These are phyloP conservation scores for Chernovozyma sophiae-reginae DNA, from an alignment of 1,139 yeast species.

Conservation along the genomic window DNA sequence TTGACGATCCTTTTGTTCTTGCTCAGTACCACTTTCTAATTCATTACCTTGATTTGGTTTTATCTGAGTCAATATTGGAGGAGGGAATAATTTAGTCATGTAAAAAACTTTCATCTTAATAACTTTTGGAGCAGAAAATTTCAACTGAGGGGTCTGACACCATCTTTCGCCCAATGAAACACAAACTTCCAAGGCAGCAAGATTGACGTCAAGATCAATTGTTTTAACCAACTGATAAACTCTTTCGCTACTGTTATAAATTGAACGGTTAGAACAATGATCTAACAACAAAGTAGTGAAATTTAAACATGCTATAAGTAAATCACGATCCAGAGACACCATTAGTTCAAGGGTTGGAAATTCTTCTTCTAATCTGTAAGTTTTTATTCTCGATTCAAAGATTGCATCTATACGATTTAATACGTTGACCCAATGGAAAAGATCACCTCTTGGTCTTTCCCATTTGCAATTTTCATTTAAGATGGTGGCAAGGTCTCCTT, in stretches of 20 bases:
- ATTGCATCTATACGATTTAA: slow-evolving; percentile 72
- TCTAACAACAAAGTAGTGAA: slow-evolving; percentile 65
- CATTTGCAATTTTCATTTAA: slow-evolving; percentile 37
- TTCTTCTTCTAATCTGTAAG: slow-evolving; percentile 53
- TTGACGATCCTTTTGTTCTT: slow-evolving; percentile 5
- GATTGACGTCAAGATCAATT: slow-evolving; percentile 55
- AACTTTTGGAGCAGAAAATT: slow-evolving; percentile 39
- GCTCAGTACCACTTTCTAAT: slow-evolving; percentile 7
- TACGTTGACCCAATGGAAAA: slow-evolving; percentile 73
- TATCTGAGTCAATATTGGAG: slow-evolving; percentile 42
- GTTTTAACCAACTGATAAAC: slow-evolving; percentile 58
- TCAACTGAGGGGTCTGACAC: slow-evolving; percentile 38
- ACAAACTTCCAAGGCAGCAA: slow-evolving; percentile 62
- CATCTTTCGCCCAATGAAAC: slow-evolving; percentile 59
- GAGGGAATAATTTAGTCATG: slow-evolving; percentile 55
- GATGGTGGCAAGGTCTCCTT: slow-evolving; percentile 27
- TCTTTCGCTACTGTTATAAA: slow-evolving; percentile 66
- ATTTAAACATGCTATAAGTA: slow-evolving; percentile 50
- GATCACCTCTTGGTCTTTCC: slow-evolving; percentile 70
- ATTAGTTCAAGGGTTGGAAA: slow-evolving; percentile 45
- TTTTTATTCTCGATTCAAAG: slow-evolving; percentile 48
- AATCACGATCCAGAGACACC: slow-evolving; percentile 37
- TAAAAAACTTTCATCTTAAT: slow-evolving; percentile 44
- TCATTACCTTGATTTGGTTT: slow-evolving; percentile 1
- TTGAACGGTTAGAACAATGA: slow-evolving; percentile 62